These are phyloP conservation scores for Diaporthe helianthi DNA, from an alignment of 2,329 filamentous ascomycete genomes.

Conservation along the genomic window DNA sequence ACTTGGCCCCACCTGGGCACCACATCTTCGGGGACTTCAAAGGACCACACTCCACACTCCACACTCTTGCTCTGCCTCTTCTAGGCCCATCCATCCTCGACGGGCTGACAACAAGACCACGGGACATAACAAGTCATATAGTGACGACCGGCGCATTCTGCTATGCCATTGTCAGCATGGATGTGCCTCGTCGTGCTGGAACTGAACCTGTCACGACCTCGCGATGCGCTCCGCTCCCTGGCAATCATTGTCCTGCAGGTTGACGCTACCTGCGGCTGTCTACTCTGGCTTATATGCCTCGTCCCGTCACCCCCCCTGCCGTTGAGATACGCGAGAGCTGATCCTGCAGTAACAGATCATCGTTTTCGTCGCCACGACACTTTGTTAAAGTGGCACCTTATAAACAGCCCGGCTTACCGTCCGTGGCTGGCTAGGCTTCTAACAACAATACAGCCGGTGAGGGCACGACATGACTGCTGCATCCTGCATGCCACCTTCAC, in stretches of 20 bases:
- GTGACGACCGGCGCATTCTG: neutral
- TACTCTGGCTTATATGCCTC: constrained; percentile 20
- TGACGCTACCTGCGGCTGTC: constrained; percentile 1
- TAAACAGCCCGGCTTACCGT: neutral
- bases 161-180: neutral
- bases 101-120: neutral
- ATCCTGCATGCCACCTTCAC: constrained; percentile 18
- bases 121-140: neutral
- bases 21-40: neutral
- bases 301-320: constrained; percentile 24
- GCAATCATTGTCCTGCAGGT: constrained; percentile 4
- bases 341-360: constrained; percentile 33
- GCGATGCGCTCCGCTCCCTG: neutral
- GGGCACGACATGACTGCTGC: constrained; percentile 16
- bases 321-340: constrained; percentile 35
- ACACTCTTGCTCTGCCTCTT: neutral
- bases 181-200: neutral
- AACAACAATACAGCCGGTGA: constrained; percentile 12
- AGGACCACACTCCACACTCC: neutral
- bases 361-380: constrained; percentile 26
- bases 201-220: neutral
- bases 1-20: constrained; percentile 8
- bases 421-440: constrained; percentile 22
- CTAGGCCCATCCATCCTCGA: neutral
- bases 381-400: constrained; percentile 1